Percentiles rank a stretch among this genome's conserved stretches.
Evolutionary conservation across 768 basidiomycete species (phyloP).

Genomic region (Pleurotus djamor): DNA sequence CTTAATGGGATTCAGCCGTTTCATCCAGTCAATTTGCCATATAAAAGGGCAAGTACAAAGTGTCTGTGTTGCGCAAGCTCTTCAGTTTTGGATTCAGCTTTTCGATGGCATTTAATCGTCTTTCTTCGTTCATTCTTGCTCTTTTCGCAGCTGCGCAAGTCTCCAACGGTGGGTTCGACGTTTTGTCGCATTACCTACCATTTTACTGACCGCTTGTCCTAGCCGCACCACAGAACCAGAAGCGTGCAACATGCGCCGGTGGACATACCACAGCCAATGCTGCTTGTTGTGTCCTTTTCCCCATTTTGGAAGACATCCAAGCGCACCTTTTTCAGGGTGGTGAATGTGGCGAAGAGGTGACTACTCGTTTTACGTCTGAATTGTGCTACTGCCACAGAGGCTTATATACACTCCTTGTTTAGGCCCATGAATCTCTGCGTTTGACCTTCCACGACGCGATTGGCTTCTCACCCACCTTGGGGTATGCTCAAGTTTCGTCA

Average conservation of each 20-base stretch:
- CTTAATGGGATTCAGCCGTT: neutral
- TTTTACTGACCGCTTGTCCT: neutral
- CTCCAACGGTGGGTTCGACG: neutral
- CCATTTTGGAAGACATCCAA: constrained; percentile 18
- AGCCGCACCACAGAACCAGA: constrained; percentile 5
- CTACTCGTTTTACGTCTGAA: neutral
- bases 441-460: constrained; percentile 43
- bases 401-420: neutral
- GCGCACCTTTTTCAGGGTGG: constrained; percentile 23
- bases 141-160: neutral
- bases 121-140: constrained; percentile 4
- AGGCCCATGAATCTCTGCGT: constrained; percentile 27
- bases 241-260: constrained; percentile 23
- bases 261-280: constrained; percentile 24
- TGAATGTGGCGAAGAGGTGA: constrained; percentile 26
- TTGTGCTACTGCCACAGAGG: no score
- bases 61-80: neutral
- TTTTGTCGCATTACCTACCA: neutral
- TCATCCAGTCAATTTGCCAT: neutral
- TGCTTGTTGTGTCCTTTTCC: constrained; percentile 23
- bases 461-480: constrained; percentile 31
- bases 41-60: constrained; percentile 1
- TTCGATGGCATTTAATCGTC: neutral
- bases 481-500: constrained; percentile 17
- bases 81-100: neutral